These are phyloP conservation scores for Seiridium cupressi DNA, from an alignment of 2,329 filamentous ascomycete genomes.

Conservation along the genomic window DNA sequence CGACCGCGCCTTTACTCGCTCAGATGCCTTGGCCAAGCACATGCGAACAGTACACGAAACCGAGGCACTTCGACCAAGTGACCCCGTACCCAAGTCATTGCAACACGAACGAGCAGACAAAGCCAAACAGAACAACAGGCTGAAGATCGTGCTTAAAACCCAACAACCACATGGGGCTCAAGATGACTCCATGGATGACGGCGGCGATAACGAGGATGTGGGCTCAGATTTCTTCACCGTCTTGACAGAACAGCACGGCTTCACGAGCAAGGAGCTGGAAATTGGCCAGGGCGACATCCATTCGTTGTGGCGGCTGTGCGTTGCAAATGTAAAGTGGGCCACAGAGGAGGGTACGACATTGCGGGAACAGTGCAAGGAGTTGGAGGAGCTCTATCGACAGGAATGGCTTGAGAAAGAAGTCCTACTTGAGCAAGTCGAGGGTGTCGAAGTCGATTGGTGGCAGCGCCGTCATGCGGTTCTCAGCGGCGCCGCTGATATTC, in stretches of 20 bases:
- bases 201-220: constrained; percentile 52
- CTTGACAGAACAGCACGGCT: constrained; percentile 57
- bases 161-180: constrained; percentile 56
- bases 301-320: constrained; percentile 66
- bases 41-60: constrained; percentile 99
- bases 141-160: constrained; percentile 65
- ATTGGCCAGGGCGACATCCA: constrained; percentile 44
- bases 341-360: constrained; percentile 64
- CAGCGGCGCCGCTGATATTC: constrained; percentile 42
- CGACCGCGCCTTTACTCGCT: constrained; percentile 93
- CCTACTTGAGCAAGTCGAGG: constrained; percentile 69
- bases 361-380: constrained; percentile 60
- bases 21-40: constrained; percentile 93
- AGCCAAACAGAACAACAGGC: constrained; percentile 44
- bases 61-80: constrained; percentile 79
- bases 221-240: constrained; percentile 58
- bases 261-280: constrained; percentile 62
- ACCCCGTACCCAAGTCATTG: constrained; percentile 71
- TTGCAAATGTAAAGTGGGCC: constrained; percentile 71
- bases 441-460: constrained; percentile 65
- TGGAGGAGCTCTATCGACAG: constrained; percentile 65
- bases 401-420: constrained; percentile 82
- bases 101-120: constrained; percentile 39
- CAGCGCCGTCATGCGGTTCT: constrained; percentile 55
- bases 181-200: constrained; percentile 53